Evolutionary conservation across 352 stramenopile species (phyloP).

Genomic region (Globisporangium iwayamae): DNA sequence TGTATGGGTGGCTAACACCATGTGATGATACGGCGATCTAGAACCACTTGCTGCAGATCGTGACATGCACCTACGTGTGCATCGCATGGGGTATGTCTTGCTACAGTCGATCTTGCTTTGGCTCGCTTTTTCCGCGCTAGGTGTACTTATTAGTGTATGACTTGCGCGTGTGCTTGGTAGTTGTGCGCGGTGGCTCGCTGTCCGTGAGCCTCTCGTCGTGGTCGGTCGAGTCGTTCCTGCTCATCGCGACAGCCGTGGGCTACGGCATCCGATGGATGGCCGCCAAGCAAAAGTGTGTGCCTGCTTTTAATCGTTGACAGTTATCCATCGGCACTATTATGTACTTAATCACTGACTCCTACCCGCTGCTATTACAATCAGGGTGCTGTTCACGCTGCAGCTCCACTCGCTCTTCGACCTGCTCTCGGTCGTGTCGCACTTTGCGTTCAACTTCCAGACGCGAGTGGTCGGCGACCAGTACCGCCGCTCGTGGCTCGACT

Average conservation of each 20-base stretch:
- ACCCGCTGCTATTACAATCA: constrained; percentile 10
- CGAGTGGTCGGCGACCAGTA: constrained; percentile 42
- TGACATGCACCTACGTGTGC: constrained; percentile 78
- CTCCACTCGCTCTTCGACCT: constrained; percentile 80
- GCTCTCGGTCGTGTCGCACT: constrained; percentile 80
- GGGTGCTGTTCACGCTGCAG: constrained; percentile 54
- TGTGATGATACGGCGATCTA: constrained; percentile 16
- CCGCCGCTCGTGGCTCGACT: constrained; percentile 80
- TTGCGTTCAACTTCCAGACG: constrained; percentile 74
- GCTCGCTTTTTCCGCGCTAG: not conserved
- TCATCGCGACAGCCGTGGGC: constrained; percentile 66
- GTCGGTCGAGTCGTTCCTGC: constrained; percentile 73
- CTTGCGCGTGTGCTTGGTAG: constrained; percentile 22
- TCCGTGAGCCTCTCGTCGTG: constrained; percentile 74
- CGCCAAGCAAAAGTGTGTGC: constrained; percentile 76
- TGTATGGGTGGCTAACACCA: not conserved
- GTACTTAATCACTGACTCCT: too few species aligned
- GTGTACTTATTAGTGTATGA: not conserved
- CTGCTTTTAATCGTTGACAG: not conserved
- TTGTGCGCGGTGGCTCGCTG: constrained; percentile 67
- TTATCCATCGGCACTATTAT: too few species aligned
- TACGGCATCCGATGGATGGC: constrained; percentile 76
- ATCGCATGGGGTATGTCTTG: constrained; percentile 72
- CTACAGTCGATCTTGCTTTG: not conserved
- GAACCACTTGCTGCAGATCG: constrained; percentile 78